Evolutionary conservation across 768 basidiomycete genomes (phyloP).

Genomic region (Bullera alba): DNA sequence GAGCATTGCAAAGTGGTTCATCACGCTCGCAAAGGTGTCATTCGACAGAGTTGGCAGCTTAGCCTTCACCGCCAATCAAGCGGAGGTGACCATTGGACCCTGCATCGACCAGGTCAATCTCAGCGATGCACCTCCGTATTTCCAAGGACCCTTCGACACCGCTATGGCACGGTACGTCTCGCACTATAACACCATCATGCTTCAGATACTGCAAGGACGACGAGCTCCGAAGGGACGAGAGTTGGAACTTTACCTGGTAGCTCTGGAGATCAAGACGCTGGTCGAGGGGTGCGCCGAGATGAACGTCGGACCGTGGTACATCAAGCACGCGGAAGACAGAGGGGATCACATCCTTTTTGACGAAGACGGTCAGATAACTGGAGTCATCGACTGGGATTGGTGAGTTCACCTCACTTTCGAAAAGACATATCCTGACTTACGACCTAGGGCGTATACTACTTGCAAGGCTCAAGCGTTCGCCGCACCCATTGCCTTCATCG

Average conservation of each 20-base stretch:
- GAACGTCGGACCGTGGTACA: conserved; percentile 14
- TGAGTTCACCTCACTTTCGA: conserved; percentile 1
- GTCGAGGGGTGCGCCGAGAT: conserved; percentile 9
- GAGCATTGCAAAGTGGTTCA: background rate
- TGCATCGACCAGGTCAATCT: background rate
- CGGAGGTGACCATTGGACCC: background rate
- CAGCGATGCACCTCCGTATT: background rate
- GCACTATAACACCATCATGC: background rate
- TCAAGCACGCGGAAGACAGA: conserved; percentile 29
- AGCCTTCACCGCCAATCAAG: background rate
- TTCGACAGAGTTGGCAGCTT: background rate
- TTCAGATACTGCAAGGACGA: background rate
- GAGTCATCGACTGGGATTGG: conserved; percentile 46
- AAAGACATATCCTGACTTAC: background rate
- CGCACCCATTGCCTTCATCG: background rate
- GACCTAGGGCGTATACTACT: conserved; percentile 6
- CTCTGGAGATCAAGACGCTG: conserved; percentile 3
- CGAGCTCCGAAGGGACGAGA: background rate
- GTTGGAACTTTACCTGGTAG: background rate
- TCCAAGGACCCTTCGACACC: background rate
- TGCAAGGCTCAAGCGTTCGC: conserved; percentile 11
- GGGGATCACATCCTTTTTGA: conserved; percentile 12
- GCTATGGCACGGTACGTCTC: background rate
- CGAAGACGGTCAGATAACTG: conserved; percentile 14
- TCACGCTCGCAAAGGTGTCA: background rate